Conservation (phyloP, 176 grass and related monocot genomes). For the Leersia perrieri region DNA sequence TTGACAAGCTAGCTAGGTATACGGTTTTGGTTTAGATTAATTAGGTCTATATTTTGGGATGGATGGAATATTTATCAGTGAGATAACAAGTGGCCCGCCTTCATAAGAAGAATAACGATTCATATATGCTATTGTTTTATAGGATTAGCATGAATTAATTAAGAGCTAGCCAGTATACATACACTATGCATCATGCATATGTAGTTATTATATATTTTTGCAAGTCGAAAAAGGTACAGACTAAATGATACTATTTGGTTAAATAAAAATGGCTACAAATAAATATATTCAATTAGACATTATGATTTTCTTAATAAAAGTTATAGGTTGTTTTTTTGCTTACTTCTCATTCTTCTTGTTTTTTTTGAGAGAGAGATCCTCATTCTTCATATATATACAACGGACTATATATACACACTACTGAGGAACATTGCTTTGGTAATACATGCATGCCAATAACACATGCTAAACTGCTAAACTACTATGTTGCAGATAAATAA, state of each 20-base stretch:
- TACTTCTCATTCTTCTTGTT: background rate
- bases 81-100: background rate
- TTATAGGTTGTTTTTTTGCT: no score
- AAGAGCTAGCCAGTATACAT: background rate
- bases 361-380: no score
- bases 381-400: background rate
- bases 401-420: no score
- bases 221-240: background rate
- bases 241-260: no score
- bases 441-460: no score
- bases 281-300: no score
- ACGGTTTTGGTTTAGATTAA: background rate
- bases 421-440: no score
- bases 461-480: no score
- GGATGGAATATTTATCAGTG: background rate
- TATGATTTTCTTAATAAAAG: no score
- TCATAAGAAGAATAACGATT: background rate
- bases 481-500: no score
- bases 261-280: no score
- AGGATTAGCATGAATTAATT: background rate
- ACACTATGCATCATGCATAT: background rate
- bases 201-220: background rate
- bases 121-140: background rate
- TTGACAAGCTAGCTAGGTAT: background rate
- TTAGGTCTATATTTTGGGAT: no score